Conservation (phyloP, 2,329 filamentous ascomycete species). For the Colletotrichum sansevieriae region DNA sequence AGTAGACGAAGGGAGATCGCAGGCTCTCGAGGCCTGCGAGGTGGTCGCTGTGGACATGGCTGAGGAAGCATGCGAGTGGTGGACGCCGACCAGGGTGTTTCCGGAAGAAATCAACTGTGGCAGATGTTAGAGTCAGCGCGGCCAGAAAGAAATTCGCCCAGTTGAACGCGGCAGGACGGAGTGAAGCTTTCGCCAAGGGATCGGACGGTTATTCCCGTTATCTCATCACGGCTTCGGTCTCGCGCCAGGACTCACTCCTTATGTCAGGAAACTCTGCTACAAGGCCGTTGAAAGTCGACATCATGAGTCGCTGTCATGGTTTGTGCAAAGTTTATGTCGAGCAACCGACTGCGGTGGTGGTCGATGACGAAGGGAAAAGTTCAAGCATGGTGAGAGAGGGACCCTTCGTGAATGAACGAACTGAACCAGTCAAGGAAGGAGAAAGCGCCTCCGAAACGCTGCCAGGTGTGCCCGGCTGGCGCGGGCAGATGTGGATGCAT, state of each 20-base stretch:
- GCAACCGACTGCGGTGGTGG: neutral
- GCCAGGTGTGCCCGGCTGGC: neutral
- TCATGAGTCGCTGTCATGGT: constrained; percentile 50
- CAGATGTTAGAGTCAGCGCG: constrained; percentile 28
- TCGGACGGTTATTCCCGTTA: neutral
- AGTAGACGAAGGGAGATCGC: constrained; percentile 88
- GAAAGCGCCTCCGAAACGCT: neutral
- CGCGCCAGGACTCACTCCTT: constrained; percentile 62
- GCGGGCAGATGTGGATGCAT: too few species aligned
- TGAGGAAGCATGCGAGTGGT: constrained; percentile 87
- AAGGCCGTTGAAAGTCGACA: constrained; percentile 84
- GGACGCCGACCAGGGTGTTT: constrained; percentile 64
- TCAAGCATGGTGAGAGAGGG: neutral
- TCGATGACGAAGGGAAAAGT: neutral
- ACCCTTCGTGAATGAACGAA: neutral
- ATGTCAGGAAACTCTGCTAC: constrained; percentile 85
- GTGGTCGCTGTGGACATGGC: constrained; percentile 94
- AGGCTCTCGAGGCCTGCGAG: constrained; percentile 83
- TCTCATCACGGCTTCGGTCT: constrained; percentile 8
- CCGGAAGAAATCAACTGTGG: constrained; percentile 84
- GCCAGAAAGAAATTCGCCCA: neutral
- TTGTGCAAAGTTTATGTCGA: neutral
- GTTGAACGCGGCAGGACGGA: constrained; percentile 34
- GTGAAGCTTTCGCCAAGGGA: neutral
- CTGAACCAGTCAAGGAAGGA: constrained; percentile 1